Conservation (phyloP, 805 yeast genomes). For the Yarrowia deformans region DNA sequence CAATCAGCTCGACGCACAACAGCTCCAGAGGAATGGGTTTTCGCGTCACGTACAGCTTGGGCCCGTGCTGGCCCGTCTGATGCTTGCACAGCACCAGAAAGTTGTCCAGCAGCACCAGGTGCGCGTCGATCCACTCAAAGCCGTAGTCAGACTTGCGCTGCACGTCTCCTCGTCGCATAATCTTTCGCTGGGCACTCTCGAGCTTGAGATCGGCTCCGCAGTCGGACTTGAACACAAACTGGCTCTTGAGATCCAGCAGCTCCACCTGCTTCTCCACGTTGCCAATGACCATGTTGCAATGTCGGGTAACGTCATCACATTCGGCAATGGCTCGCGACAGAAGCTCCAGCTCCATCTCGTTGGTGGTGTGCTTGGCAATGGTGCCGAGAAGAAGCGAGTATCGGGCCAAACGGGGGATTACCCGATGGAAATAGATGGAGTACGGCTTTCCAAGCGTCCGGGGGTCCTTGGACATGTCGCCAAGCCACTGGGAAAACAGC, state of each 20-base stretch:
- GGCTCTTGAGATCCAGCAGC: constrained; percentile 60
- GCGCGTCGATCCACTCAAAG: constrained; percentile 60
- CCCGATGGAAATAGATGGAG: constrained; percentile 62
- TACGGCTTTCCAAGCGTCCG: constrained; percentile 53
- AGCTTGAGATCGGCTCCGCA: constrained; percentile 61
- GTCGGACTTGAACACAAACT: constrained; percentile 61
- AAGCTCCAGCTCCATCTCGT: constrained; percentile 60
- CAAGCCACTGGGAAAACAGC: constrained; percentile 65
- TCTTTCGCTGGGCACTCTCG: constrained; percentile 61
- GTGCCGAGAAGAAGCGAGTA: constrained; percentile 69
- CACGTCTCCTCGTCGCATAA: constrained; percentile 66
- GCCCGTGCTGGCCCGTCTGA: constrained; percentile 50
- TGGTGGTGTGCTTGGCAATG: constrained; percentile 59
- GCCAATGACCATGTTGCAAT: constrained; percentile 68
- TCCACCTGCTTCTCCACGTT: constrained; percentile 65
- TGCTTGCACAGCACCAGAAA: constrained; percentile 56
- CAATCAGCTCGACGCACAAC: constrained; percentile 61
- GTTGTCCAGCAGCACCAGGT: constrained; percentile 72
- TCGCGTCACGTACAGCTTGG: constrained; percentile 50
- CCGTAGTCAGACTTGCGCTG: constrained; percentile 69
- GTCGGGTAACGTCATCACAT: constrained; percentile 61
- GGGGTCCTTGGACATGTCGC: constrained; percentile 58
- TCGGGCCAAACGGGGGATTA: constrained; percentile 62
- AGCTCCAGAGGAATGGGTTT: constrained; percentile 55
- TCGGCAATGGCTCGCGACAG: constrained; percentile 62